Base-by-base conservation (phyloP, 2,329 filamentous ascomycete species). In the Mollisia scopiformis region DNA sequence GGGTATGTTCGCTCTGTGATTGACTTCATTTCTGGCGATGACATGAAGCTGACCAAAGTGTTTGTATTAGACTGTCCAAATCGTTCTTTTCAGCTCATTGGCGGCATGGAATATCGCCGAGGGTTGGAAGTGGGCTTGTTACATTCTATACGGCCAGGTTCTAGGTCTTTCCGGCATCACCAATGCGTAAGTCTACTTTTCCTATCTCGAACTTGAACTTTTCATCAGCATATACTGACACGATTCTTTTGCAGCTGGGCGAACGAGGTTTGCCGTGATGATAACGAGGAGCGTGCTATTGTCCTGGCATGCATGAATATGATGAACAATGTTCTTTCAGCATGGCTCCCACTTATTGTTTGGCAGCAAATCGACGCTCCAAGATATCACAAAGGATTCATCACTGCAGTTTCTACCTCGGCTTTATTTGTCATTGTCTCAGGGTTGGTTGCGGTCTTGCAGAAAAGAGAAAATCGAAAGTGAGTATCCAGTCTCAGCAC, bases 291-390 rank as follows among this genome's bases (percentile, higher is more conserved):
- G 74, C 77, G 87, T 2, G 86, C 88, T 0, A 76, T 91, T 6
- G 86, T 90, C 0, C 80, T 87, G 0, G 87, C 79, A 0, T 75
- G 79, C 23, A 90, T 90, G 87, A 90, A 90, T 60, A 82, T 87
- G 70, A 82, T 90, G 77, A 86, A 86, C 0, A 89, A 89, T 62
- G 85, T 89, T 0, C 74, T 91, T 43, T 86, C 89, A 69, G 84
- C 87, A 0, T 91, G 88, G 88, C 71, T 91, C 43, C 88, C 88
- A 6, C 78, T 88, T 31, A 70, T 89, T 8, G 80, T 89, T 10
- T 90, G 87, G 87, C 83, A 86, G 74, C 84, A 87, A 69, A 78
- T 86, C 0, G 85, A 89, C 59, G 84, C 82, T 0, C 87, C 87
- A 0, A 65, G 75, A 46, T 90, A 89, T 58, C 76, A 75, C 0